These are phyloP conservation scores for Paramecium sexaurelia DNA, from an alignment of 73 alveolate genomes.

Conservation along the genomic window DNA sequence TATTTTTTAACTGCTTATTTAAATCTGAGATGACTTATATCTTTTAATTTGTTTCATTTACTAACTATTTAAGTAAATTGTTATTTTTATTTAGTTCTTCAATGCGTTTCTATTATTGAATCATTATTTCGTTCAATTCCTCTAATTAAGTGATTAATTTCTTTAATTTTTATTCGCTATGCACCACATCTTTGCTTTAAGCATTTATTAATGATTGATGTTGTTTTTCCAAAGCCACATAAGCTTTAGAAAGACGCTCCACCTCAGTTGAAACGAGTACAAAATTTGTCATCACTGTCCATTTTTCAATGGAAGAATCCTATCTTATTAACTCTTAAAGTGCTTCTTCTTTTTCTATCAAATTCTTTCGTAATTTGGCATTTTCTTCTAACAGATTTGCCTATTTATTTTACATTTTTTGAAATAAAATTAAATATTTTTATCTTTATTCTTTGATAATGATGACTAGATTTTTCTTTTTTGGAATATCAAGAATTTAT, in stretches of 20 bases:
- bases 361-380: background rate
- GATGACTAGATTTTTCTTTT: background rate
- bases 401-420: background rate
- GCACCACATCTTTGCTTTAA: background rate
- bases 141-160: background rate
- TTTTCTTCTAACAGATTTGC: background rate
- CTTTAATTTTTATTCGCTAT: background rate
- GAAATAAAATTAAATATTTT: background rate
- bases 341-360: background rate
- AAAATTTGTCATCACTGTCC: conserved; percentile 45
- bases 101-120: background rate
- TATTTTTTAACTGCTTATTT: background rate
- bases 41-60: background rate
- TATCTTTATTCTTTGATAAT: background rate
- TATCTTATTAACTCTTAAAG: background rate
- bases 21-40: background rate
- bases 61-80: background rate
- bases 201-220: background rate
- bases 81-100: background rate
- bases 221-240: background rate
- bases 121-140: background rate
- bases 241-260: background rate
- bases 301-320: conserved; percentile 8
- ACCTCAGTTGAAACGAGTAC: conserved; percentile 16
- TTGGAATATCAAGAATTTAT: no score